Conservation (phyloP, 768 basidiomycete genomes). For the Suillus placidus region DNA sequence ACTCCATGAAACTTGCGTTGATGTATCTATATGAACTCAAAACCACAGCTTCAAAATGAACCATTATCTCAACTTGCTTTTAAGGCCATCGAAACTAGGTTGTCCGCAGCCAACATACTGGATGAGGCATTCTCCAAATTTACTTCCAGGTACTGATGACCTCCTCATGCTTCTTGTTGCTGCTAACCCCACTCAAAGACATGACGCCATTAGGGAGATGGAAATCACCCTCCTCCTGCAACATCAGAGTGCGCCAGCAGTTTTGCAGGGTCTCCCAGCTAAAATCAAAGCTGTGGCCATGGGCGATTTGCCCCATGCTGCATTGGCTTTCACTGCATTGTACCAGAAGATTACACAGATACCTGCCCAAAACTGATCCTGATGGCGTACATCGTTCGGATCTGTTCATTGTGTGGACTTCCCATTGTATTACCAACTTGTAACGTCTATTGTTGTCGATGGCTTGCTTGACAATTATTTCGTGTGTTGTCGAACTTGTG, state of each 20-base stretch:
- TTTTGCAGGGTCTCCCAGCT: conserved; percentile 3
- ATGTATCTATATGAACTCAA: background rate
- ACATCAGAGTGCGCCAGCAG: conserved; percentile 6
- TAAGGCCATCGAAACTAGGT: background rate
- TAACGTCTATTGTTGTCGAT: background rate
- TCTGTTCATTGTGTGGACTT: background rate
- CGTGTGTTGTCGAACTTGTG: background rate
- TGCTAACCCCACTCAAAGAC: background rate
- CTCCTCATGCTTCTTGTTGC: no score
- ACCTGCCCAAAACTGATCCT: background rate
- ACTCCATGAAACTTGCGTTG: background rate
- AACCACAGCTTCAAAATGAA: conserved; percentile 10
- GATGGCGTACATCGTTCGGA: background rate
- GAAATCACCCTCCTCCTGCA: conserved; percentile 8
- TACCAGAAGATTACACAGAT: background rate
- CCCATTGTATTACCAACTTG: background rate
- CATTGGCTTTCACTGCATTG: background rate
- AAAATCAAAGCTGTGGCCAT: background rate
- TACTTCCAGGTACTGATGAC: conserved; percentile 7
- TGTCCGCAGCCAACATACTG: conserved; percentile 11
- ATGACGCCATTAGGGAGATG: conserved; percentile 10
- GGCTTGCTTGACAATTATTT: background rate
- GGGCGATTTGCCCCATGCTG: conserved; percentile 12
- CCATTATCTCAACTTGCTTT: conserved; percentile 11
- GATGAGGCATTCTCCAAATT: conserved; percentile 17